A percentile compares a stretch with the other conserved stretches of the same genome.
Conservation (phyloP, 2,329 filamentous ascomycete species). For the Colletotrichum brevisporum region DNA sequence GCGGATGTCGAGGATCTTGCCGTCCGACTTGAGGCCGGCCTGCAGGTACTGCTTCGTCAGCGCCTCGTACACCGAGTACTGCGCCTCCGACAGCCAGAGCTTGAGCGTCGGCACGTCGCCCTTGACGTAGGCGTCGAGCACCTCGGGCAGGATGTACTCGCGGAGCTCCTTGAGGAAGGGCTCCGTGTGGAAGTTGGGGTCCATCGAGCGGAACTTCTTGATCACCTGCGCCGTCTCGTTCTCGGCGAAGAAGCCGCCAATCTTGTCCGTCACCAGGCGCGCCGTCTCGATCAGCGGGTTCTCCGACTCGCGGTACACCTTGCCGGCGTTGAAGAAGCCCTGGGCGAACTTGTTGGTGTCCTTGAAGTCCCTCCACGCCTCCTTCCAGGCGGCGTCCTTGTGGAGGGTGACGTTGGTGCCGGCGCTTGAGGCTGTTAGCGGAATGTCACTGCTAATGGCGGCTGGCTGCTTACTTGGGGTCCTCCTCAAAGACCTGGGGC, state of each 20-base stretch:
- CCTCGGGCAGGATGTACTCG: slow-evolving; percentile 97
- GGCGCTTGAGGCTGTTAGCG: slow-evolving; percentile 72
- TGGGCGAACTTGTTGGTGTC: slow-evolving; percentile 92
- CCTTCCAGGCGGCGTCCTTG: slow-evolving; percentile 98
- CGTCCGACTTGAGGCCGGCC: slow-evolving; percentile 93
- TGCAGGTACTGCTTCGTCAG: slow-evolving; percentile 96
- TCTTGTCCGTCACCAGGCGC: slow-evolving; percentile 91
- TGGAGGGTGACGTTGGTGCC: slow-evolving; percentile 95
- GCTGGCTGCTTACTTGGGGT: slow-evolving; percentile 80
- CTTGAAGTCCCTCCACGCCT: slow-evolving; percentile 96
- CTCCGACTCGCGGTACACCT: slow-evolving; percentile 94
- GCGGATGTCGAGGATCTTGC: slow-evolving; percentile 93
- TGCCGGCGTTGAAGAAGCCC: slow-evolving; percentile 87
- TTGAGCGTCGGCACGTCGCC: slow-evolving; percentile 92
- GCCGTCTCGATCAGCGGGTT: slow-evolving; percentile 95
- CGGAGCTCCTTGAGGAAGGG: slow-evolving; percentile 95
- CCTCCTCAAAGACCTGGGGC: slow-evolving; percentile 79
- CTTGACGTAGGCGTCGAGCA: slow-evolving; percentile 98
- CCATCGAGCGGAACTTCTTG: slow-evolving; percentile 97
- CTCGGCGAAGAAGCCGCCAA: slow-evolving; percentile 97
- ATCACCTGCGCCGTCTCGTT: slow-evolving; percentile 98
- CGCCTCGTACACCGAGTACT: slow-evolving; percentile 97
- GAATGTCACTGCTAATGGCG: slow-evolving; percentile 24
- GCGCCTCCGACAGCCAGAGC: slow-evolving; percentile 95
- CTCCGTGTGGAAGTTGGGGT: slow-evolving; percentile 94